A percentile compares a stretch with the other conserved stretches of the same genome.
These are phyloP conservation scores for Lachnellula hyalina DNA, from an alignment of 2,329 filamentous ascomycete genomes.

Conservation along the genomic window DNA sequence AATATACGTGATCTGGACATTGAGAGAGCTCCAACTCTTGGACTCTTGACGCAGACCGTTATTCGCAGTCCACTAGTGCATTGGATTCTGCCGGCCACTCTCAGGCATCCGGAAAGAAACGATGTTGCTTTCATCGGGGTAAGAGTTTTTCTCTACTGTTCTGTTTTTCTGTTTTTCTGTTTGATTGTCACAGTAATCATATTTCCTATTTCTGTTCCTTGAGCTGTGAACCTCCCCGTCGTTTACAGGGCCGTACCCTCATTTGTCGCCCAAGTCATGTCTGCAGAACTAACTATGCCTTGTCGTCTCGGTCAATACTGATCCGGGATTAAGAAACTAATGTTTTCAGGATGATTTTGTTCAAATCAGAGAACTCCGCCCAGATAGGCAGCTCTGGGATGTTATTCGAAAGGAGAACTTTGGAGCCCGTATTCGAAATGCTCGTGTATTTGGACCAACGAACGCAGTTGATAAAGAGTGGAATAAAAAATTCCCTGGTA, in stretches of 20 bases:
- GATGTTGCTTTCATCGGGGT: slow-evolving; percentile 85
- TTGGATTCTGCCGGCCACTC: slow-evolving; percentile 72
- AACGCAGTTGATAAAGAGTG: slow-evolving; percentile 27
- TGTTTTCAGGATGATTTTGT: slow-evolving; percentile 64
- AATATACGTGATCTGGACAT: slow-evolving; percentile 28
- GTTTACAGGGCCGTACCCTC: too few relatives aligned
- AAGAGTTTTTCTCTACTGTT: slow-evolving; percentile 34
- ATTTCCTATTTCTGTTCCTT: background rate
- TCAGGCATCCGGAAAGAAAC: slow-evolving; percentile 64
- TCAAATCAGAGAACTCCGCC: slow-evolving; percentile 69
- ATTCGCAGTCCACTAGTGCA: slow-evolving; percentile 70
- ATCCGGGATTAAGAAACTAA: slow-evolving; percentile 15
- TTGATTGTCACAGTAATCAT: background rate
- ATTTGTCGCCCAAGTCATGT: too few relatives aligned
- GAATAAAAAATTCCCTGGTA: slow-evolving; percentile 25
- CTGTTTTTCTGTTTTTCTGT: slow-evolving; percentile 2
- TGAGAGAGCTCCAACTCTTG: slow-evolving; percentile 49
- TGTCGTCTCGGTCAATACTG: background rate
- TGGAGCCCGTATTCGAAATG: slow-evolving; percentile 70
- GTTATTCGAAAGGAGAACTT: slow-evolving; percentile 78
- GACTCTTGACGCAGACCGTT: slow-evolving; percentile 73
- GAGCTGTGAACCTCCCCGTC: too few relatives aligned
- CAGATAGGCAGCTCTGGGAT: slow-evolving; percentile 66
- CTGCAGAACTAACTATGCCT: background rate
- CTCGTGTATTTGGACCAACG: slow-evolving; percentile 63